Evolutionary conservation across 2,329 filamentous ascomycete species (phyloP).

Genomic region (Torrubiella hemipterigena): DNA sequence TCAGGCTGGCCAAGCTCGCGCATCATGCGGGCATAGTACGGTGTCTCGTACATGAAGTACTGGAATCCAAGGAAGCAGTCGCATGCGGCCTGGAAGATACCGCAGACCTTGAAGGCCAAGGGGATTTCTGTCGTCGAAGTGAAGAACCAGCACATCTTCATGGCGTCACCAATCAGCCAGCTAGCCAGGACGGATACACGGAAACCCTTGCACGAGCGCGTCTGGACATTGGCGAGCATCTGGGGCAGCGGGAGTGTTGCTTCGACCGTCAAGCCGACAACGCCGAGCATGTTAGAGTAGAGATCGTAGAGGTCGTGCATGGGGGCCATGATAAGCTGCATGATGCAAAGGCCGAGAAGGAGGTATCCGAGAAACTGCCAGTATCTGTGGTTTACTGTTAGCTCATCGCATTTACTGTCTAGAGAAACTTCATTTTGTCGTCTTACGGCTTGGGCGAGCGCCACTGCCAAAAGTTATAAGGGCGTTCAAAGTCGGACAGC

Average conservation of each 20-base stretch:
- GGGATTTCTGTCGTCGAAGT: constrained; percentile 59
- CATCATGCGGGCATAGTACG: constrained; percentile 8
- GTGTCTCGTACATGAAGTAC: constrained; percentile 51
- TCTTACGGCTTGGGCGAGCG: constrained; percentile 53
- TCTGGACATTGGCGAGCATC: constrained; percentile 57
- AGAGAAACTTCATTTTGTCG: neutral
- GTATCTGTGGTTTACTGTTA: constrained; percentile 36
- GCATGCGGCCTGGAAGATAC: constrained; percentile 68
- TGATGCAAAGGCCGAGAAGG: constrained; percentile 43
- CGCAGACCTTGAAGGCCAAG: constrained; percentile 70
- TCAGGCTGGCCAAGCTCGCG: too few relatives aligned
- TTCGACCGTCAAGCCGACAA: constrained; percentile 66
- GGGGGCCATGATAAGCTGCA: constrained; percentile 56
- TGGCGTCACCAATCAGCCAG: constrained; percentile 69
- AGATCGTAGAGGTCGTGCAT: constrained; percentile 43
- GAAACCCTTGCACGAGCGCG: constrained; percentile 65
- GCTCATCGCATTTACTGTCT: constrained; percentile 4
- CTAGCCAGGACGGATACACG: constrained; percentile 62
- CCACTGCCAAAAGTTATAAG: constrained; percentile 80
- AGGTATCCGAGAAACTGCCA: constrained; percentile 69
- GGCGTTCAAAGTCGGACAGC: constrained; percentile 33
- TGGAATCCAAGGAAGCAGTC: constrained; percentile 65
- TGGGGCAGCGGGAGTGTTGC: constrained; percentile 74
- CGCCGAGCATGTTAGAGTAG: constrained; percentile 60
- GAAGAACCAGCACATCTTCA: constrained; percentile 86